Percentiles rank a stretch among this genome's conserved stretches.
phyloP scores from a whole-genome alignment of 495 filamentous ascomycete genomes.

The Penicillium cinerascens region DNA sequence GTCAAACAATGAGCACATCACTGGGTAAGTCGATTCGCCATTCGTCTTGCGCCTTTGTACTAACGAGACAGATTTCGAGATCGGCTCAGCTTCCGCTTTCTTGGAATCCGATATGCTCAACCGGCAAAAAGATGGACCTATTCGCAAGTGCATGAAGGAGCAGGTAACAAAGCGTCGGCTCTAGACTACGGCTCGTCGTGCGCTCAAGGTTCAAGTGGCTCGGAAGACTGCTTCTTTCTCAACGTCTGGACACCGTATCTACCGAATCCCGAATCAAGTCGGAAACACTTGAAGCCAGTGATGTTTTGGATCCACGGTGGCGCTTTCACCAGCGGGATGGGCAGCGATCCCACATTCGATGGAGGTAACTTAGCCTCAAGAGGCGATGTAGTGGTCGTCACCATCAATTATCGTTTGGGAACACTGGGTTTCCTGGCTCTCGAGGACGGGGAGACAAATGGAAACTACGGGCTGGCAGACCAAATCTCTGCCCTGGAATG shows the following conservation, averaged over 20 bases:
- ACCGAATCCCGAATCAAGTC: slow-evolving; percentile 22
- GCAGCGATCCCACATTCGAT: slow-evolving; percentile 35
- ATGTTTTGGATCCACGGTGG: slow-evolving; percentile 49
- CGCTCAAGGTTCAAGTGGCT: slow-evolving; percentile 14
- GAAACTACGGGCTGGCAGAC: slow-evolving; percentile 38
- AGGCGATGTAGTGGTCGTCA: slow-evolving; percentile 46
- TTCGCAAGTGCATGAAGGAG: slow-evolving; percentile 16
- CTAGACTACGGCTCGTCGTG: slow-evolving; percentile 21
- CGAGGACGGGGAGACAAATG: slow-evolving; percentile 21
- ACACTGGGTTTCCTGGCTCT: slow-evolving; percentile 37
- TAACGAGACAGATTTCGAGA: slow-evolving; percentile 19
- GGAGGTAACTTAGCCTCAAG: slow-evolving; percentile 41
- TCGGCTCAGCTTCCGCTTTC: slow-evolving; percentile 22
- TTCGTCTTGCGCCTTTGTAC: not conserved
- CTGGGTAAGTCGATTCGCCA: slow-evolving; percentile 9
- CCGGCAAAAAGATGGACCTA: slow-evolving; percentile 20
- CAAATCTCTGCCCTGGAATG: slow-evolving; percentile 37
- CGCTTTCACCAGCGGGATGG: slow-evolving; percentile 40
- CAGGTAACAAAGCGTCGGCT: slow-evolving; percentile 8
- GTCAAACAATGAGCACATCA: slow-evolving; percentile 18
- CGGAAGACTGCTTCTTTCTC: slow-evolving; percentile 38
- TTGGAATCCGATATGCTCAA: slow-evolving; percentile 23
- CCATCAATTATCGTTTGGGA: slow-evolving; percentile 40
- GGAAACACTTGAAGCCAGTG: slow-evolving; percentile 35
- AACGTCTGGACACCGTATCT: slow-evolving; percentile 50